Evolutionary conservation across 495 filamentous ascomycete genomes (phyloP).

Genomic region (Penicillium arizonense): DNA sequence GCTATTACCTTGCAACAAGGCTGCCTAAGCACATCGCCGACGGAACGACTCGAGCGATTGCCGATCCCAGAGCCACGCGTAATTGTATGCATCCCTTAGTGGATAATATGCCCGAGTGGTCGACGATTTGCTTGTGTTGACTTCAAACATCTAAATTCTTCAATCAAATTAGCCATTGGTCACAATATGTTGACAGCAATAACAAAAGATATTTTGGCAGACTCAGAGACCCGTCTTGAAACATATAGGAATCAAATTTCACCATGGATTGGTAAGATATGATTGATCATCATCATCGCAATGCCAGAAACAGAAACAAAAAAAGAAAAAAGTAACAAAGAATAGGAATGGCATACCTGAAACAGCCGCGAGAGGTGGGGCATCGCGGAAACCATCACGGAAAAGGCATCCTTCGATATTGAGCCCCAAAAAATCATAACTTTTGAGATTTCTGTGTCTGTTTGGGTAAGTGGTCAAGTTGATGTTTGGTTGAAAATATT

Average conservation of each 20-base stretch:
- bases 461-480: too few species aligned
- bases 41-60: too few species aligned
- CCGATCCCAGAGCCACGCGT: too few species aligned
- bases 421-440: too few species aligned
- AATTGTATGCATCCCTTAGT: too few species aligned
- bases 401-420: background rate
- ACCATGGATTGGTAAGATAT: conserved; percentile 14
- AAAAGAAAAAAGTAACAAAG: background rate
- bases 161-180: background rate
- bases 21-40: too few species aligned
- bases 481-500: too few species aligned
- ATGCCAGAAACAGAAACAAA: background rate
- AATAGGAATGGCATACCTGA: conserved; percentile 11
- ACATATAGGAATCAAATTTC: conserved; percentile 21
- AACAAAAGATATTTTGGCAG: background rate
- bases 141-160: background rate
- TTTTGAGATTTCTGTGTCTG: too few species aligned
- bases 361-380: conserved; percentile 12
- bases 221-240: conserved; percentile 30
- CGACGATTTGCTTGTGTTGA: background rate
- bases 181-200: background rate
- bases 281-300: conserved; percentile 14
- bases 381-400: background rate
- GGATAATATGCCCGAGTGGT: too few species aligned
- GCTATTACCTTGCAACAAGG: too few species aligned